Conservation (phyloP, 768 basidiomycete genomes). For the Boletus subcaerulescens region DNA sequence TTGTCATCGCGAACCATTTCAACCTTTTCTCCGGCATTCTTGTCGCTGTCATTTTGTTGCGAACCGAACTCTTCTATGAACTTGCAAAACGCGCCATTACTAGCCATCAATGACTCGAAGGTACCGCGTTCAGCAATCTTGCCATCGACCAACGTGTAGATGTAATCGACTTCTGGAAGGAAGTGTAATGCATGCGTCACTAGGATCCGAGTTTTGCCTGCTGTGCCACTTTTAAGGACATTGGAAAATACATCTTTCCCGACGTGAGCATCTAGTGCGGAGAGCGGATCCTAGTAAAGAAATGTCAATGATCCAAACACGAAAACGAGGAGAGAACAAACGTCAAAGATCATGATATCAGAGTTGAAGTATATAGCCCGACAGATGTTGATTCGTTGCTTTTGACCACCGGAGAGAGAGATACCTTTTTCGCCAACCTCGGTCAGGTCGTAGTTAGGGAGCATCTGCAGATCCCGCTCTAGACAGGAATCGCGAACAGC, state of each 20-base stretch:
- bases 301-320: not conserved
- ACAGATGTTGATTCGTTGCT: constrained; percentile 81
- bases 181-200: constrained; percentile 93
- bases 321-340: constrained; percentile 14
- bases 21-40: constrained; percentile 36
- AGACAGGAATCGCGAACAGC: constrained; percentile 76
- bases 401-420: constrained; percentile 80
- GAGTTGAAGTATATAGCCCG: constrained; percentile 84
- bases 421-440: constrained; percentile 89
- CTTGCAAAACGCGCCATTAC: constrained; percentile 63
- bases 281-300: constrained; percentile 63
- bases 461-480: constrained; percentile 74
- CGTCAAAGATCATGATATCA: constrained; percentile 84
- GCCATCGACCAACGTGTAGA: constrained; percentile 77
- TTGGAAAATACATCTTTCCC: constrained; percentile 86
- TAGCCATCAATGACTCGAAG: constrained; percentile 65
- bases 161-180: constrained; percentile 83
- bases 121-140: constrained; percentile 78
- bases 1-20: constrained; percentile 33
- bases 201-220: constrained; percentile 77
- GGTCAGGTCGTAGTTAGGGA: constrained; percentile 75
- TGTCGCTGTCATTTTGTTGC: constrained; percentile 46
- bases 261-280: constrained; percentile 91
- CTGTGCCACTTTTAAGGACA: constrained; percentile 61
- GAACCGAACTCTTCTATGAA: constrained; percentile 78